Conservation (phyloP, 768 basidiomycete species). For the Calocera cornea region DNA sequence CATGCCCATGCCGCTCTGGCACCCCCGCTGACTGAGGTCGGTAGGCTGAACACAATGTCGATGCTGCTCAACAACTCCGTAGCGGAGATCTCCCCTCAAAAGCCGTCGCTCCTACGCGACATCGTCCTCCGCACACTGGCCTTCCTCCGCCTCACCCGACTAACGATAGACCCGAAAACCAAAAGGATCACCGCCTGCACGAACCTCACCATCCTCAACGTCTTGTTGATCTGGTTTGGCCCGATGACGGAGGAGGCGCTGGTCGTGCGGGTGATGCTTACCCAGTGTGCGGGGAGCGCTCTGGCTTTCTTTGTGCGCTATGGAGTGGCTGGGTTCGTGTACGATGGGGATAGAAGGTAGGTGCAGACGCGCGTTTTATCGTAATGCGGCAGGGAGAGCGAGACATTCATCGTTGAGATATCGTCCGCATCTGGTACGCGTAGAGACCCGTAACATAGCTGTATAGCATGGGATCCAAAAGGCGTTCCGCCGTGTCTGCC, state of each 20-base stretch:
- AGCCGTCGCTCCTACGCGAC: slow-evolving; percentile 42
- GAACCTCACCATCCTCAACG: slow-evolving; percentile 86
- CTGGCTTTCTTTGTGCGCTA: slow-evolving; percentile 80
- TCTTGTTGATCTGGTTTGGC: slow-evolving; percentile 64
- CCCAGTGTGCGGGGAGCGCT: slow-evolving; percentile 67
- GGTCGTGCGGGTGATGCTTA: slow-evolving; percentile 53
- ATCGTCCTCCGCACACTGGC: slow-evolving; percentile 48
- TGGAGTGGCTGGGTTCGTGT: slow-evolving; percentile 75
- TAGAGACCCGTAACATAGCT: neutral
- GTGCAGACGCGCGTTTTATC: neutral
- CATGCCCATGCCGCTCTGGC: neutral
- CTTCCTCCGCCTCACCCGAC: slow-evolving; percentile 48
- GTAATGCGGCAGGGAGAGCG: neutral
- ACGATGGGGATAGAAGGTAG: slow-evolving; percentile 78
- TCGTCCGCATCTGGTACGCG: too few species aligned
- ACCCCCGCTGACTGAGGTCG: slow-evolving; percentile 4
- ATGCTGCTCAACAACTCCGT: slow-evolving; percentile 70
- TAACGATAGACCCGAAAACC: slow-evolving; percentile 42
- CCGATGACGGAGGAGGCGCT: slow-evolving; percentile 76
- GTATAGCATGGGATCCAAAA: too few species aligned
- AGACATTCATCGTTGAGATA: too few species aligned
- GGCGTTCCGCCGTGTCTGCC: too few species aligned
- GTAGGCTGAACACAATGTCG: slow-evolving; percentile 60
- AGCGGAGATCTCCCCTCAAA: slow-evolving; percentile 38
- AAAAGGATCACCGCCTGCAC: slow-evolving; percentile 55